Evolutionary conservation across 495 filamentous ascomycete genomes (phyloP), one percentile per base, ranked within the genome.

Genomic region (Symbiotaphrina buchneri): DNA sequence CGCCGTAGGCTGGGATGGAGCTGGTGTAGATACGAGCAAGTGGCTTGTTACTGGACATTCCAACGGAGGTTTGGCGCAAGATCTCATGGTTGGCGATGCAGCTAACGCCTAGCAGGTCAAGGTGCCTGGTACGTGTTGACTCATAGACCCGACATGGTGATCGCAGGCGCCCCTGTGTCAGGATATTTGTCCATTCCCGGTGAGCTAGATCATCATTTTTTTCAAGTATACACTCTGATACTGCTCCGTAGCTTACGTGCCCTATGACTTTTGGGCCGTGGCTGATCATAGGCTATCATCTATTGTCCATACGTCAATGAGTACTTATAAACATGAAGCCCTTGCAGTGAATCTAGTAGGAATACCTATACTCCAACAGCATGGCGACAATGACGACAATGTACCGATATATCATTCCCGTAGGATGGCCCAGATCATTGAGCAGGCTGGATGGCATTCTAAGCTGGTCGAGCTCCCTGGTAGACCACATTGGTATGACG

Each of bases 171-270:
- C 22, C 58, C 67, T 25, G 40, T 69, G 11, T 69, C 65, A 1
- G 67, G 58, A 7, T 71, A 70, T 42, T 54, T 58, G 8, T 70
- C 63, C 0, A 68, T 71, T 30, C 59, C 64, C 46, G 61, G 62
- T 65, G 41, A 41, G 48, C 14, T 2, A n/a, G 3, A n/a, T 22
- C 18, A 11, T 27, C 16, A 21, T 14, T 18, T 27, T 18, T 28
- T 20, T 14, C 17, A 10, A 4, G 18, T 10, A 15, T 14, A 5
- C 8, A 27, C 18, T 34, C 11, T 29, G 7, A 37, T 46, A 29
- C 45, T 13, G 16, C 34, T 27, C n/a, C 14, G n/a, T 28, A 66
- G 62, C 55, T 25, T 71, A 72, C 41, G 65, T 69, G n/a, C 55
- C 66, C 10, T 69, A 65, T 39, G 47, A 51, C 11, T 51, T 67